Evolutionary conservation across 1,284 basidiomycete genomes (phyloP), one percentile per base, ranked within the genome.

Genomic region (Trichosporon coremiiforme): DNA sequence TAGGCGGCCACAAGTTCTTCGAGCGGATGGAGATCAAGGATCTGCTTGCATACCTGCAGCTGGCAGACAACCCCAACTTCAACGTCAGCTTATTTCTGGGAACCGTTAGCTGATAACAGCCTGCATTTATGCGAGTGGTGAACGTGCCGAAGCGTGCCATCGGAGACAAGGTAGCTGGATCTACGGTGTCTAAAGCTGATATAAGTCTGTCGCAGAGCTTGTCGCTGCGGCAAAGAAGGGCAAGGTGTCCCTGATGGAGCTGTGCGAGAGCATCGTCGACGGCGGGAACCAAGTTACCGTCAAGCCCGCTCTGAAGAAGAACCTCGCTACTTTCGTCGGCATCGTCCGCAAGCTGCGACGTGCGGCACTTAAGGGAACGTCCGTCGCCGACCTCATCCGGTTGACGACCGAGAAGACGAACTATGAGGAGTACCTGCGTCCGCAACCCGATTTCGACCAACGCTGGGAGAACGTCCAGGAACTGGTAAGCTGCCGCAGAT

Each of bases 401-500:
- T 80, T 85, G 13, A 80, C 92, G 0, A 77, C 92, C 2, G 86
- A 88, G 2, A 82, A 88, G 68, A 87, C 90, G 47, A 82, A 86
- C 1, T 95, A 93, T 78, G 86, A 90, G 76, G 87, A 87, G 4
- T 87, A 94, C 76, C 85, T 96, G 41, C 87, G 87, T 77, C 88
- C 88, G 76, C 88, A 92, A 71, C 85, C 85, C 4, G 93, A 95
- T 73, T 90, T 87, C 84, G 90, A 91, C 53, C 87, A 87, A 50
- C 86, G 92, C 45, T 91, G 90, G 91, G 91, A 94, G 80, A 95
- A 96, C 80, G 89, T 95, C 0, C 87, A 92, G 76, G 93, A 95
- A 82, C 84, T 96, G 73, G 89, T 92, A 71, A 90, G 80, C 73
- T 1, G 0, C 7, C 15, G 10, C 8, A 8, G 2, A 38, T 38